A percentile compares a stretch with the other conserved stretches of the same genome.
phyloP scores from a whole-genome alignment of 805 yeast species.

The Wickerhamiella occidentalis region DNA sequence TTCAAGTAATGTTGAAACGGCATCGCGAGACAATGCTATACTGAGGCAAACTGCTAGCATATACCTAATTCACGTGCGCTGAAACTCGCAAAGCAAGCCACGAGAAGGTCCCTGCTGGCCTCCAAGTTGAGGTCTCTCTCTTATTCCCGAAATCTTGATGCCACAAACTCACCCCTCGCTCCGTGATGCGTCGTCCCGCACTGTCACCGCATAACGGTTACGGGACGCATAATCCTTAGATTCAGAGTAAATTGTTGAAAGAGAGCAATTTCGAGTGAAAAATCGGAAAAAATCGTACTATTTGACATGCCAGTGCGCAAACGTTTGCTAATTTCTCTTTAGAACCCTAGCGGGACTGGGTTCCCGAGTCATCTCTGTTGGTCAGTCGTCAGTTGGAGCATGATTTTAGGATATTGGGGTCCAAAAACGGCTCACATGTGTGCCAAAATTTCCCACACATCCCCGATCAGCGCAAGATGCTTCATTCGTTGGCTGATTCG shows the following conservation, averaged over 20 bases:
- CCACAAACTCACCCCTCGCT: neutral
- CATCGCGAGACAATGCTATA: neutral
- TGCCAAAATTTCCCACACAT: no score
- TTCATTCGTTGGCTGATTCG: no score
- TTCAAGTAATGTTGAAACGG: neutral
- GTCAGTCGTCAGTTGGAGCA: no score
- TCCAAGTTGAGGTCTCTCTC: neutral
- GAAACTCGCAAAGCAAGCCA: neutral
- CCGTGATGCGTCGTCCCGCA: neutral
- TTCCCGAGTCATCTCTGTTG: no score
- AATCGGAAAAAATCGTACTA: neutral
- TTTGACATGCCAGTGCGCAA: no score
- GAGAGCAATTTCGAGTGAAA: neutral
- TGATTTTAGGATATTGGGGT: no score
- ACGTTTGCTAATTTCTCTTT: no score
- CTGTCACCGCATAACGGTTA: neutral
- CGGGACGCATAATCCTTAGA: neutral
- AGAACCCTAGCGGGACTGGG: no score
- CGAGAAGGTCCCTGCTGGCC: neutral
- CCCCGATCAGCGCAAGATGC: no score
- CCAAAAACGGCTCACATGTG: no score
- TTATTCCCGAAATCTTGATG: neutral
- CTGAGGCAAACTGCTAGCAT: neutral
- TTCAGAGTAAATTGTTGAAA: neutral
- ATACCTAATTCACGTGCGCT: neutral